Base-by-base conservation (phyloP, 2,329 filamentous ascomycete genomes). In the Microsporum canis region DNA sequence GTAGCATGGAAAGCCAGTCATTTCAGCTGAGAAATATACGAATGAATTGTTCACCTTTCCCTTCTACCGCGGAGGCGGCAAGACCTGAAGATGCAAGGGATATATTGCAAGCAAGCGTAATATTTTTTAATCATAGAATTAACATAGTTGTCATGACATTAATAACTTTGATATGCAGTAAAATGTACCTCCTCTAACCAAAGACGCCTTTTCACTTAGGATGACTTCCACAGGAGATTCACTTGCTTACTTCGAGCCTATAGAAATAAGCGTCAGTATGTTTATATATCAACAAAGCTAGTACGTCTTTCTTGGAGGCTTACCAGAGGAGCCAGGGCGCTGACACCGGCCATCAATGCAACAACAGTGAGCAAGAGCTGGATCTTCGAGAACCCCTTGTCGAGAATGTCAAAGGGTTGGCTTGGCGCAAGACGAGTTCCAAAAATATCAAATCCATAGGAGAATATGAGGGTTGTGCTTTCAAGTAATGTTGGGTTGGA, bases 341-440 rank as follows among this genome's bases (percentile, higher is more conserved):
- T 73, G 14, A 96, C 92, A 53, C 90, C 91, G 43, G 83, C 80
- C 53, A 83, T 83, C 66, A 97, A 79, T 17, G 89, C 92, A 45
- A 88, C 79, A 41, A 99, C 91, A 0, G 94, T 99, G 14, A 83
- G 80, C 41, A 96, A 73, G 70, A 99, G 83, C 67, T 91, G 88
- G 61, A 91, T 71, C 79, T 95, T 96, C 72, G 92, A 94, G 74
- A 99, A 99, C 1, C 89, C 89, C 75, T 91, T 94, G 64, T 91
- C 94, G 14, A 99, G 77, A 47, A 97, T 84, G 76, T 99, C 94
- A 73, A 99, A 99, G 14, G 88, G 83, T 67, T 88, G 85, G 73
- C 90, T 96, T 0, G 94, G 94, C n/a, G 87, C 84, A 8, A 95
- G 83, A 59, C 91, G 80, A 0, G 91, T 92, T 12, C 88, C 91